Base-by-base conservation (phyloP, 495 filamentous ascomycete genomes). In the Thermochaetoides thermophila region DNA sequence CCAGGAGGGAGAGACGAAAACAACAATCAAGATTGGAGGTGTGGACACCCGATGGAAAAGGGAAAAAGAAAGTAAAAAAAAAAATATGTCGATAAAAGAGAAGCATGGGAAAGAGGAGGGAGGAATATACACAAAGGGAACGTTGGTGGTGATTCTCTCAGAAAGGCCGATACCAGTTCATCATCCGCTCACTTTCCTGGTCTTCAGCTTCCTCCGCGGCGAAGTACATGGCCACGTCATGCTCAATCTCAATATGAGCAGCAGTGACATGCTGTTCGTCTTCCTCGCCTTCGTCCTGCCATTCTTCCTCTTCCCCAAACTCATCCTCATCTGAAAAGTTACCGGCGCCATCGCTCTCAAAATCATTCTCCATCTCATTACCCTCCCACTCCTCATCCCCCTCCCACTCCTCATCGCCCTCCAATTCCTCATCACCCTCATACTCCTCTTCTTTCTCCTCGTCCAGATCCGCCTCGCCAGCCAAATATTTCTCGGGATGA, bases 111-210 rank as follows among this genome's bases (percentile, higher is more conserved):
- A n/a, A n/a, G n/a, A n/a, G n/a, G n/a, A n/a, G n/a, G n/a, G n/a
- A n/a, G n/a, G n/a, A n/a, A n/a, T n/a, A n/a, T n/a, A n/a, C n/a
- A n/a, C n/a, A n/a, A n/a, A n/a, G n/a, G n/a, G n/a, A n/a, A n/a
- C n/a, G n/a, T n/a, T n/a, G n/a, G n/a, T n/a, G n/a, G n/a, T n/a
- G n/a, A n/a, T n/a, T n/a, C n/a, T n/a, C n/a, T n/a, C n/a, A n/a
- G n/a, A n/a, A n/a, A n/a, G n/a, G n/a, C n/a, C 42, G 37, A 24
- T 24, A 11, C 22, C 7, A 6, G 7, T 6, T 7, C 7, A 24
- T 24, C 22, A 11, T 24, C 22, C 22, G 11, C 38, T 51, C 44
- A 30, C 44, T 46, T 37, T 39, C 53, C 39, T 45, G 47, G n/a
- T 40, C 42, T 12, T 28, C 27, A 3, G 23, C n/a, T 5, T 37